phyloP scores from a whole-genome alignment of 2,329 filamentous ascomycete species.

The Claviceps humidiphila region DNA sequence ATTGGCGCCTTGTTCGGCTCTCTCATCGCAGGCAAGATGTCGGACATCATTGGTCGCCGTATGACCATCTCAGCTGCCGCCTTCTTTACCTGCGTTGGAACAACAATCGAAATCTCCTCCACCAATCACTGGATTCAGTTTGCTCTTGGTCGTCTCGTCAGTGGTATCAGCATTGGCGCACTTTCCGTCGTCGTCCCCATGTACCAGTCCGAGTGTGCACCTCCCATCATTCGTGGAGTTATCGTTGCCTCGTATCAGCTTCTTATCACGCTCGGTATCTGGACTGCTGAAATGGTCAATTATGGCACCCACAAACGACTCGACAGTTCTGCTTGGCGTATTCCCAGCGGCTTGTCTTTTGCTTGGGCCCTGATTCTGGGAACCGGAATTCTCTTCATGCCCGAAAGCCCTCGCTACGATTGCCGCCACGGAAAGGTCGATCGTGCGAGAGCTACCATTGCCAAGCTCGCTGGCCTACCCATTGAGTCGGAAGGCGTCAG shows the following conservation, averaged over 20 bases:
- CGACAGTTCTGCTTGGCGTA: conserved; percentile 44
- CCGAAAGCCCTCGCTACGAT: conserved; percentile 40
- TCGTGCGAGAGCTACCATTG: conserved; percentile 35
- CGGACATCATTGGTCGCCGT: conserved; percentile 48
- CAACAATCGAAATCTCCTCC: conserved; percentile 49
- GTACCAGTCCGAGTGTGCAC: conserved; percentile 56
- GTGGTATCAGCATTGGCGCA: conserved; percentile 51
- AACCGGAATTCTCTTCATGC: conserved; percentile 36
- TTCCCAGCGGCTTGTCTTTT: conserved; percentile 45
- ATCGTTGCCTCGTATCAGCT: conserved; percentile 55
- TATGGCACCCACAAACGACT: conserved; percentile 39
- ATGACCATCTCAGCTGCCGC: conserved; percentile 49
- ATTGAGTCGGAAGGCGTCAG: conserved; percentile 27
- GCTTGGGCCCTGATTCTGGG: conserved; percentile 41
- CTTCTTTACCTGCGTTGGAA: conserved; percentile 50
- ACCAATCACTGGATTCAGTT: conserved; percentile 46
- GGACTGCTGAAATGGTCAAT: conserved; percentile 44
- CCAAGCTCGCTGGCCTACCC: conserved; percentile 29
- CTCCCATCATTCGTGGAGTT: conserved; percentile 49
- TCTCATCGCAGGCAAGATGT: conserved; percentile 43
- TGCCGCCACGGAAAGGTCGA: conserved; percentile 33
- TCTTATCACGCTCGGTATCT: conserved; percentile 57
- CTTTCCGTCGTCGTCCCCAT: conserved; percentile 53
- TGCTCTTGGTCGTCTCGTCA: conserved; percentile 51
- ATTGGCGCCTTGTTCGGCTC: conserved; percentile 47